These are phyloP conservation scores for Dysphania ambrosioides DNA, from an alignment of 148 eudicot species.

Conservation along the genomic window DNA sequence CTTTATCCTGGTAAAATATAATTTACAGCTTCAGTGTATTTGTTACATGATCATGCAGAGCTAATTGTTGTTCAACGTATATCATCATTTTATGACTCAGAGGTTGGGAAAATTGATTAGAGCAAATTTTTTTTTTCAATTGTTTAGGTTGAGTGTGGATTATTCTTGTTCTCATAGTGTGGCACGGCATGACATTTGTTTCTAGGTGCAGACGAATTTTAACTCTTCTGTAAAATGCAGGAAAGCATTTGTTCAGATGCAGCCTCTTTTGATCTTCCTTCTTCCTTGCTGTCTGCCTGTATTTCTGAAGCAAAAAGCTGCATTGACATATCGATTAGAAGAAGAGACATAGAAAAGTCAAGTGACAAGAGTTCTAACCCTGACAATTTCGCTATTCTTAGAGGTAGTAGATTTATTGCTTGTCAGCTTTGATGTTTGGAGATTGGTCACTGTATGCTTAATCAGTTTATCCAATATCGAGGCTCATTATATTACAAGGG, in stretches of 20 bases:
- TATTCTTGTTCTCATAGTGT: background rate
- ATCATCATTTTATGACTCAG: background rate
- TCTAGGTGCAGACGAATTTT: background rate
- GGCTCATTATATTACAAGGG: background rate
- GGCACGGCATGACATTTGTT: background rate
- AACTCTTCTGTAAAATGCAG: slow-evolving; percentile 36
- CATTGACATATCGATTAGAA: slow-evolving; percentile 63
- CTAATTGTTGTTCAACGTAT: background rate
- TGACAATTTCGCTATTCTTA: slow-evolving; percentile 89
- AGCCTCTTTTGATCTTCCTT: slow-evolving; percentile 90
- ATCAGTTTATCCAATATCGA: background rate
- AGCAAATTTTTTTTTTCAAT: background rate
- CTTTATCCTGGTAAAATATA: background rate
- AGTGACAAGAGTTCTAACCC: slow-evolving; percentile 74
- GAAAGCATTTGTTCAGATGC: slow-evolving; percentile 96
- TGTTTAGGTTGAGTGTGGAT: slow-evolving; percentile 3
- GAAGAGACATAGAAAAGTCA: slow-evolving; percentile 62
- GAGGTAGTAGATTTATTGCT: slow-evolving; percentile 49
- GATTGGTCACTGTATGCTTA: slow-evolving; percentile 7
- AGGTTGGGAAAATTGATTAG: background rate
- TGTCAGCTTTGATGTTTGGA: slow-evolving; percentile 1
- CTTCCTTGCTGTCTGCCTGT: slow-evolving; percentile 72
- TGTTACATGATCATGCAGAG: background rate
- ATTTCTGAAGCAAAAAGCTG: slow-evolving; percentile 87
- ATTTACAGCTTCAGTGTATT: background rate